Conservation (phyloP, 2,329 filamentous ascomycete species). For the Clarireedia sp. region DNA sequence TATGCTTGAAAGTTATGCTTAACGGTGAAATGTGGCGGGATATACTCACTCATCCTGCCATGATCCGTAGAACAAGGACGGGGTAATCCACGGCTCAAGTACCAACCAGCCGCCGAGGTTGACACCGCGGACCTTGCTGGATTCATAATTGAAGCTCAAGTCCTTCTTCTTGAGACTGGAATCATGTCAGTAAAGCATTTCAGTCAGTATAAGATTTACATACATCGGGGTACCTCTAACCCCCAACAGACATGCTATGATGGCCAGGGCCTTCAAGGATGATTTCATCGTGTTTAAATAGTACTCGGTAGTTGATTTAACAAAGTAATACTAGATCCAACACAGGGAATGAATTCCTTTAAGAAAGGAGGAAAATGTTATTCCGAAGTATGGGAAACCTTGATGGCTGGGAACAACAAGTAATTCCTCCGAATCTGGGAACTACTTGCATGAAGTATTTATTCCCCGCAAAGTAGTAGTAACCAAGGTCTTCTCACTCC, state of each 20-base stretch:
- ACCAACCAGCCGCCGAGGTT: slow-evolving; percentile 48
- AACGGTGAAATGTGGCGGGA: background rate
- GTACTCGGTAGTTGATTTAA: background rate
- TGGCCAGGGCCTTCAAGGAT: slow-evolving; percentile 14
- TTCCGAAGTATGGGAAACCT: background rate
- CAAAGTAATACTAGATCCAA: background rate
- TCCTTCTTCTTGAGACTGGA: slow-evolving; percentile 13
- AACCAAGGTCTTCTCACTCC: background rate
- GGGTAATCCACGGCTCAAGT: slow-evolving; percentile 44
- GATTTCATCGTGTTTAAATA: slow-evolving; percentile 3
- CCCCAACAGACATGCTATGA: slow-evolving; percentile 12
- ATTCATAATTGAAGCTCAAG: slow-evolving; percentile 44
- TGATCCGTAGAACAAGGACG: slow-evolving; percentile 40
- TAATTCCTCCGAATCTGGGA: background rate
- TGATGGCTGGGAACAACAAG: background rate
- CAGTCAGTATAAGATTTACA: background rate
- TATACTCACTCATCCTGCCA: slow-evolving; percentile 25
- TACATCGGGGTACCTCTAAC: slow-evolving; percentile 19
- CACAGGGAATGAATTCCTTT: background rate
- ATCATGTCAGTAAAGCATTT: slow-evolving; percentile 5
- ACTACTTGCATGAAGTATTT: background rate
- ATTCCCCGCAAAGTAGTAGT: background rate
- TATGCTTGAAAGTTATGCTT: background rate
- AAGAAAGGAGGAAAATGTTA: background rate
- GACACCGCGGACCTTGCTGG: slow-evolving; percentile 51